A percentile compares a stretch with the other conserved stretches of the same genome.
These are phyloP conservation scores for Dictyostelium firmibasis DNA, from an alignment of 78 protist genomes.

Conservation along the genomic window DNA sequence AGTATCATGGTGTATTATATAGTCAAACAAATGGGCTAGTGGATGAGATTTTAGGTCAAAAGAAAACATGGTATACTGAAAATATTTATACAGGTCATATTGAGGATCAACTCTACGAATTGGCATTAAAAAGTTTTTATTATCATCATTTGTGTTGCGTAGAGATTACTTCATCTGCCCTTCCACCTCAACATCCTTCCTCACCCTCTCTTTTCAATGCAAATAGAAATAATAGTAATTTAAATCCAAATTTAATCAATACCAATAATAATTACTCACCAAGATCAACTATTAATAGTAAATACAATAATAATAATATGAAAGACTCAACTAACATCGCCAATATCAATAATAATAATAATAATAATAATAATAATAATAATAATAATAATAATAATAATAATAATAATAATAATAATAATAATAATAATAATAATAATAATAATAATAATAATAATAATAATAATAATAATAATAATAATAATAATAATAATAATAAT, in stretches of 20 bases:
- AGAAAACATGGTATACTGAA: slow-evolving; percentile 60
- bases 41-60: slow-evolving; percentile 47
- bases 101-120: slow-evolving; percentile 33
- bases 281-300: not conserved
- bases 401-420: not conserved
- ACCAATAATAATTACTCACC: not conserved
- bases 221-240: not conserved
- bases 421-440: not conserved
- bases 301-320: not conserved
- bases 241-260: not conserved
- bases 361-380: not conserved
- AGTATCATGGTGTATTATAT: slow-evolving; percentile 45
- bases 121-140: slow-evolving; percentile 59
- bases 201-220: not conserved
- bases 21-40: not conserved
- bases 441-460: not conserved
- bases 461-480: not conserved
- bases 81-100: slow-evolving; percentile 68
- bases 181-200: not conserved
- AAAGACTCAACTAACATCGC: not conserved
- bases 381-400: not conserved
- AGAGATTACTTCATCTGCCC: not conserved
- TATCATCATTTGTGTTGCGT: slow-evolving; percentile 57
- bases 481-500: not conserved
- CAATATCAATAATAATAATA: not conserved